A percentile compares a stretch with the other conserved stretches of the same genome.
Conservation (phyloP, 345 rosid species). For the Populus euphratica region DNA sequence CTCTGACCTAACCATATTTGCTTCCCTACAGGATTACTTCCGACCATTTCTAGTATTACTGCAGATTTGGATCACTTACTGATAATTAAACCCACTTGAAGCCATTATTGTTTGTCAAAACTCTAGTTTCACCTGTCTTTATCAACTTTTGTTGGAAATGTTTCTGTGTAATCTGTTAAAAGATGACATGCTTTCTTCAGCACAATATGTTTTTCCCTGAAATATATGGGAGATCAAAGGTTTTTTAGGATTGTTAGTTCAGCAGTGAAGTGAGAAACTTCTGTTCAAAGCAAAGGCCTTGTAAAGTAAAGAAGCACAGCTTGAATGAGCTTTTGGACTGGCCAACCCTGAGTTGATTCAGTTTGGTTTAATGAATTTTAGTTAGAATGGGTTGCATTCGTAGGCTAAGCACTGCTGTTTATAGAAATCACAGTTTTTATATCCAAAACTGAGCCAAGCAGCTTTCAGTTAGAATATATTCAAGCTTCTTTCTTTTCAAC, state of each 20-base stretch:
- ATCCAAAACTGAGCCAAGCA: too few relatives aligned
- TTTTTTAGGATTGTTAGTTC: neutral
- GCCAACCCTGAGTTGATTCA: neutral
- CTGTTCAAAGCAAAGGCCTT: neutral
- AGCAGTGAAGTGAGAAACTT: neutral
- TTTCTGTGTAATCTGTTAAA: neutral
- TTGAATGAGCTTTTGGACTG: slow-evolving; percentile 1
- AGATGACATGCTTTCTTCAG: neutral
- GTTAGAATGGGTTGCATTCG: neutral
- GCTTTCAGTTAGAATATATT: neutral
- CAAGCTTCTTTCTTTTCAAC: neutral
- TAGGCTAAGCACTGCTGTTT: slow-evolving; percentile 1
- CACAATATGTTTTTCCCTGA: neutral
- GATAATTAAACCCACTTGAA: too few relatives aligned
- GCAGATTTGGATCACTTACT: too few relatives aligned
- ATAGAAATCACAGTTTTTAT: neutral
- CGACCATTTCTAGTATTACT: too few relatives aligned
- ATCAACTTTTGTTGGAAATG: neutral
- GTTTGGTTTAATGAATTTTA: neutral
- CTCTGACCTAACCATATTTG: neutral
- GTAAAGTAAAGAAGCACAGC: neutral
- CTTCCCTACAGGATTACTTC: too few relatives aligned
- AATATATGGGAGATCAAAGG: neutral
- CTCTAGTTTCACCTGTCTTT: neutral
- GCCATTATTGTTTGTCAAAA: neutral